Conservation (phyloP, 75 land plant species). For the Isoetes taiwanensis region DNA sequence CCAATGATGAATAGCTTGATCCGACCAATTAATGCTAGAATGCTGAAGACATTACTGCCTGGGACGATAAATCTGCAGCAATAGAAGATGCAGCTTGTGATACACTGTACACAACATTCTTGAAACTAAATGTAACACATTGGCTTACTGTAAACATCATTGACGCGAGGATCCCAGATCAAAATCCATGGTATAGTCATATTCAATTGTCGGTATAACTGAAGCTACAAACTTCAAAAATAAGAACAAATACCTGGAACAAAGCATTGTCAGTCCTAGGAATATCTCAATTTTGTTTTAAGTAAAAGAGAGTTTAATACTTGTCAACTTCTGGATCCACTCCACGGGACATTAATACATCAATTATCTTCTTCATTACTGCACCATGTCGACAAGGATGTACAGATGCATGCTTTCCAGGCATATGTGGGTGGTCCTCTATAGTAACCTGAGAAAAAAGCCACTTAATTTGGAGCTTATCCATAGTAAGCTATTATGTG, state of each 20-base stretch:
- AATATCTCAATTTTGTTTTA: too few species aligned
- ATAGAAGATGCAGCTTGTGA: too few species aligned
- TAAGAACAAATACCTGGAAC: slow-evolving; percentile 79
- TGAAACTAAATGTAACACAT: too few species aligned
- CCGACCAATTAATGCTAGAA: too few species aligned
- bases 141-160: too few species aligned
- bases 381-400: slow-evolving; percentile 98
- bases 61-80: too few species aligned
- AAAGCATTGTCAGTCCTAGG: too few species aligned
- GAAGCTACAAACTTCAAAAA: slow-evolving; percentile 96
- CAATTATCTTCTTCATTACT: slow-evolving; percentile 98
- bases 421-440: slow-evolving; percentile 93
- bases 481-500: not conserved
- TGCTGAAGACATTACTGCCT: too few species aligned
- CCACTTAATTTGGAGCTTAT: too few species aligned
- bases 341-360: slow-evolving; percentile 70
- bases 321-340: slow-evolving; percentile 98
- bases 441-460: slow-evolving; percentile 66
- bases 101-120: too few species aligned
- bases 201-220: slow-evolving; percentile 93
- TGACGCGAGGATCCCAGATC: slow-evolving; percentile 54
- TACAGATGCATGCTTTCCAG: slow-evolving; percentile 96
- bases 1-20: too few species aligned
- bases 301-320: too few species aligned
- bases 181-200: slow-evolving; percentile 95